A percentile compares a stretch with the other conserved stretches of the same genome.
Conservation (phyloP, 192 early-diverging fungal genomes). For the Mortierella alpina region DNA sequence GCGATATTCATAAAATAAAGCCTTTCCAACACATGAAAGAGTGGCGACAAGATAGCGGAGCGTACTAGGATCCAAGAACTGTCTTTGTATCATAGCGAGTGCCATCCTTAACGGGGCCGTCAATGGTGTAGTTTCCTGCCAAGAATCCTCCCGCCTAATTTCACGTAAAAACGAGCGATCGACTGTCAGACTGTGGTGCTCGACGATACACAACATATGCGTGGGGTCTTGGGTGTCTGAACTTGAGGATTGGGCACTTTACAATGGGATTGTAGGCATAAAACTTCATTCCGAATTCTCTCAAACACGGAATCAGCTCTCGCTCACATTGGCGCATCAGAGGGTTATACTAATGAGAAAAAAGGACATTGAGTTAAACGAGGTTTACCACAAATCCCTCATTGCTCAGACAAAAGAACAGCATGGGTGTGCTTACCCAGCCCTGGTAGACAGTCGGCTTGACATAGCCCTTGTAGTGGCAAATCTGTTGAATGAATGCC, state of each 20-base stretch:
- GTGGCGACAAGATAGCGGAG: neutral
- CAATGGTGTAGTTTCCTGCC: slow-evolving; percentile 24
- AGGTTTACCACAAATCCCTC: neutral
- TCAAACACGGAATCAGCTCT: slow-evolving; percentile 27
- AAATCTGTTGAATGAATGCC: slow-evolving; percentile 28
- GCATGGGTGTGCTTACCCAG: slow-evolving; percentile 2
- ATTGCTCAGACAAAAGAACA: neutral
- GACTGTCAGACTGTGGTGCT: no score
- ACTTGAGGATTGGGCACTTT: neutral
- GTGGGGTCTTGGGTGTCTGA: no score
- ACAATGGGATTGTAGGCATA: slow-evolving; percentile 33
- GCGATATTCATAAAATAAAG: neutral
- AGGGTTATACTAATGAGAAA: slow-evolving; percentile 17
- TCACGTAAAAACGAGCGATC: neutral
- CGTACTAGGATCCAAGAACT: slow-evolving; percentile 30
- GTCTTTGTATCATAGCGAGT: slow-evolving; percentile 34
- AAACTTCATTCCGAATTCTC: slow-evolving; percentile 27
- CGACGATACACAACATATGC: neutral
- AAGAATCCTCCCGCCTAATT: slow-evolving; percentile 32
- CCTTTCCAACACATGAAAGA: no score
- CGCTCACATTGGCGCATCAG: slow-evolving; percentile 26
- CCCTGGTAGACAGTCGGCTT: slow-evolving; percentile 53
- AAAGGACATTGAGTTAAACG: neutral
- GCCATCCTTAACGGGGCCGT: slow-evolving; percentile 11
- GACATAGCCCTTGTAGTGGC: slow-evolving; percentile 47